A percentile compares a stretch with the other conserved stretches of the same genome.
Conservation (phyloP, 371 early-diverging fungal species). For the Mucor lusitanicus region DNA sequence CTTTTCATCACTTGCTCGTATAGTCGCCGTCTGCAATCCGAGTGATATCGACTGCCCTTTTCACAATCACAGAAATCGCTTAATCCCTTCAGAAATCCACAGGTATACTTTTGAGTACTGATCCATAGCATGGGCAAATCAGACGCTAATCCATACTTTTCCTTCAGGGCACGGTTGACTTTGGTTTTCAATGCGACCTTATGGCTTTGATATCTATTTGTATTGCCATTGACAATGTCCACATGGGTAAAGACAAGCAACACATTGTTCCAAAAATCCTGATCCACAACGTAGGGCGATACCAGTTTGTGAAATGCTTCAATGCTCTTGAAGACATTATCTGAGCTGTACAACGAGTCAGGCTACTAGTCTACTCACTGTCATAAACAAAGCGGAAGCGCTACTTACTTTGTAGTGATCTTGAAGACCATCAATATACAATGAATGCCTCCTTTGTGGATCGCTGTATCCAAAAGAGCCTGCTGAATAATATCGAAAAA, state of each 20-base stretch:
- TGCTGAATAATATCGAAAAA: slow-evolving; percentile 32
- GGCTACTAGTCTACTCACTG: background rate
- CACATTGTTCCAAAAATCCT: slow-evolving; percentile 38
- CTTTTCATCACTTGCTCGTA: slow-evolving; percentile 40
- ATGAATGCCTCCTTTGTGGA: slow-evolving; percentile 16
- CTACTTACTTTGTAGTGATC: slow-evolving; percentile 31
- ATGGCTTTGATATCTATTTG: slow-evolving; percentile 26
- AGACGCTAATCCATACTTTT: slow-evolving; percentile 18
- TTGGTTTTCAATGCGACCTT: slow-evolving; percentile 36
- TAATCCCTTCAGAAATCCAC: slow-evolving; percentile 35
- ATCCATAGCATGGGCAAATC: slow-evolving; percentile 47
- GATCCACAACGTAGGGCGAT: slow-evolving; percentile 3
- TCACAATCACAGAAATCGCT: slow-evolving; percentile 45
- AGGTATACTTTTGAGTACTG: slow-evolving; percentile 39
- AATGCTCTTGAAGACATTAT: slow-evolving; percentile 33
- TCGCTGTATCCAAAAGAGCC: slow-evolving; percentile 21
- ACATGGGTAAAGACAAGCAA: slow-evolving; percentile 48
- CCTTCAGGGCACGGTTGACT: slow-evolving; percentile 23
- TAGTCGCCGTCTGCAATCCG: slow-evolving; percentile 40
- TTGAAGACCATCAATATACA: slow-evolving; percentile 34
- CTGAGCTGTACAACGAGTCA: slow-evolving; percentile 18
- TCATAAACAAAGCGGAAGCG: too few relatives aligned
- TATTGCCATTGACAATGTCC: slow-evolving; percentile 23
- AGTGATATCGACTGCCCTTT: slow-evolving; percentile 33
- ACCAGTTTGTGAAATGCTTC: slow-evolving; percentile 21